These are phyloP conservation scores for Ogataea pilisensis DNA, from an alignment of 805 yeast species.

Conservation along the genomic window DNA sequence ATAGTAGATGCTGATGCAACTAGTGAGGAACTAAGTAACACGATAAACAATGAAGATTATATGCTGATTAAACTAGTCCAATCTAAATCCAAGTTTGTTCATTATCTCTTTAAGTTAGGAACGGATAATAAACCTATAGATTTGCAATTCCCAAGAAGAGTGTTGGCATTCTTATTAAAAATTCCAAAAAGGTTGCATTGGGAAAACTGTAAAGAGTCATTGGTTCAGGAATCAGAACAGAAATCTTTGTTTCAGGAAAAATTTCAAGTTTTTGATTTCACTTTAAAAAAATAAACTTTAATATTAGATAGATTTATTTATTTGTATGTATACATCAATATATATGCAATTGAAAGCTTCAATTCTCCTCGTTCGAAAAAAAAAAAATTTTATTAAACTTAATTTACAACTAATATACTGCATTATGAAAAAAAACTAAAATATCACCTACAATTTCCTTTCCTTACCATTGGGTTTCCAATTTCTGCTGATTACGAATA, in stretches of 20 bases:
- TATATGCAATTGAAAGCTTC: too few relatives aligned
- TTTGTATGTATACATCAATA: background rate
- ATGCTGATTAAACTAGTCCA: constrained; percentile 30
- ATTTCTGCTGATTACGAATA: constrained; percentile 55
- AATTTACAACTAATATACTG: background rate
- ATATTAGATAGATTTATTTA: background rate
- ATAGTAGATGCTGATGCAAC: constrained; percentile 23
- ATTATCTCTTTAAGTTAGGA: constrained; percentile 28
- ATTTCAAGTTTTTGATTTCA: constrained; percentile 54
- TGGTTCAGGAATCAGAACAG: constrained; percentile 58
- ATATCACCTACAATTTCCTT: background rate
- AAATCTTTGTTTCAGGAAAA: constrained; percentile 58
- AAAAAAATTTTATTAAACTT: constrained; percentile 2
- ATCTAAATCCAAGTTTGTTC: constrained; percentile 14
- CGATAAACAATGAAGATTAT: constrained; percentile 34
- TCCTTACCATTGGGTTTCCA: constrained; percentile 33
- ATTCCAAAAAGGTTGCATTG: constrained; percentile 64
- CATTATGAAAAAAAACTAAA: background rate
- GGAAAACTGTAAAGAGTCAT: constrained; percentile 70
- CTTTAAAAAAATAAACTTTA: constrained; percentile 16
- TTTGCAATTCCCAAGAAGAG: constrained; percentile 80
- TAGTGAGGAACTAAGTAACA: constrained; percentile 18
- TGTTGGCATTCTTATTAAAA: constrained; percentile 59
- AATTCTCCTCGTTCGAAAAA: too few relatives aligned
- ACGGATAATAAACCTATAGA: constrained; percentile 42